phyloP scores from a whole-genome alignment of 495 filamentous ascomycete genomes.

The Penicillium canariense region DNA sequence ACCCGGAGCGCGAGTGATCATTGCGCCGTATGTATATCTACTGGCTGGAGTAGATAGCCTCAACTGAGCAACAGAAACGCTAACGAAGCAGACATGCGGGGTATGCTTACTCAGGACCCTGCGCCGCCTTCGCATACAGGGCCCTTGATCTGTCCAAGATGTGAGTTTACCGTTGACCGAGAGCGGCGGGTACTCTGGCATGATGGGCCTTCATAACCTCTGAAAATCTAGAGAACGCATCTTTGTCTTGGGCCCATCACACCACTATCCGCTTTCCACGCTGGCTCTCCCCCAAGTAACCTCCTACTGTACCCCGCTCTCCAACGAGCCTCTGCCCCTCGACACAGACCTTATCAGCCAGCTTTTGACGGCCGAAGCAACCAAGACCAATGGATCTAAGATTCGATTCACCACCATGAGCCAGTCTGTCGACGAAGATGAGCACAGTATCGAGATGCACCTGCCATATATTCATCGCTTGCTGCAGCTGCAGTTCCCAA shows the following conservation, averaged over 20 bases:
- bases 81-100: constrained; percentile 75
- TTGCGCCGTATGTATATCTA: constrained; percentile 77
- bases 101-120: constrained; percentile 91
- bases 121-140: constrained; percentile 94
- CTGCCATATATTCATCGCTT: constrained; percentile 91
- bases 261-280: constrained; percentile 75
- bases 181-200: neutral
- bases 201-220: neutral
- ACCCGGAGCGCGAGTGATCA: constrained; percentile 79
- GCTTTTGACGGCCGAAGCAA: constrained; percentile 53
- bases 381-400: constrained; percentile 36
- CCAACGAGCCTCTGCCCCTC: constrained; percentile 67
- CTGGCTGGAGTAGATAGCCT: neutral
- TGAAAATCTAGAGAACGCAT: constrained; percentile 66
- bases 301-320: constrained; percentile 82
- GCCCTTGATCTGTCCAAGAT: constrained; percentile 78
- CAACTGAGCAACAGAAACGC: neutral
- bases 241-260: constrained; percentile 92
- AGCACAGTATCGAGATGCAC: constrained; percentile 98
- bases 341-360: constrained; percentile 64
- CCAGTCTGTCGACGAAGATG: constrained; percentile 67
- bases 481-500: constrained; percentile 43
- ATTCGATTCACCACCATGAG: constrained; percentile 71
- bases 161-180: constrained; percentile 39
- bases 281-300: constrained; percentile 74